These are phyloP conservation scores for Rhizopogon sp. DNA, from an alignment of 768 basidiomycete genomes.

Conservation along the genomic window DNA sequence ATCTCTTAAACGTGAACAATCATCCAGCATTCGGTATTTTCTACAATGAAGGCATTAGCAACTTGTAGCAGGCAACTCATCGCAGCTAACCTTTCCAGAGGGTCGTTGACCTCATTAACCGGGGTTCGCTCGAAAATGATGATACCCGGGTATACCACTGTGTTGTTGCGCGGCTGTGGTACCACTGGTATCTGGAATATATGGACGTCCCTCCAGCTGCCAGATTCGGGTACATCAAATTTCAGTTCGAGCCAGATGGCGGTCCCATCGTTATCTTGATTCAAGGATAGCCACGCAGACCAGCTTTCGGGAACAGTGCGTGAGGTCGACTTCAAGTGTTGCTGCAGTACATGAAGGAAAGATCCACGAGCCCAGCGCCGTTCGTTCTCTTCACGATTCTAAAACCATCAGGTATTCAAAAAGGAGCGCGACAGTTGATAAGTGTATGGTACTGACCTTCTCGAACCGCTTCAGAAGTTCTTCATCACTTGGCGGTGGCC, in stretches of 20 bases:
- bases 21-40: conserved; percentile 68
- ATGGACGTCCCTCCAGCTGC: conserved; percentile 53
- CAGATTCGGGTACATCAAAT: conserved; percentile 63
- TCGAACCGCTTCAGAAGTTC: conserved; percentile 60
- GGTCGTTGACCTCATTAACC: conserved; percentile 53
- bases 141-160: conserved; percentile 49
- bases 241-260: conserved; percentile 80
- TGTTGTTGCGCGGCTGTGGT: conserved; percentile 12
- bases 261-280: conserved; percentile 67
- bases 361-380: conserved; percentile 72
- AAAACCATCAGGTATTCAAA: conserved; percentile 4
- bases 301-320: conserved; percentile 37
- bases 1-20: conserved; percentile 66
- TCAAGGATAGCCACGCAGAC: conserved; percentile 71
- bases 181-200: conserved; percentile 58
- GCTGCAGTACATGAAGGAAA: conserved; percentile 41
- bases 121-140: conserved; percentile 77
- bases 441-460: conserved; percentile 44
- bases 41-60: conserved; percentile 27
- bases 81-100: conserved; percentile 57
- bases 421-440: not conserved
- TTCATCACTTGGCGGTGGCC: conserved; percentile 55
- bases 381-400: conserved; percentile 73
- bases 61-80: not conserved
- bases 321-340: conserved; percentile 33